Evolutionary conservation across 345 rosid species (phyloP).

Genomic region (Bruguiera sexangula): DNA sequence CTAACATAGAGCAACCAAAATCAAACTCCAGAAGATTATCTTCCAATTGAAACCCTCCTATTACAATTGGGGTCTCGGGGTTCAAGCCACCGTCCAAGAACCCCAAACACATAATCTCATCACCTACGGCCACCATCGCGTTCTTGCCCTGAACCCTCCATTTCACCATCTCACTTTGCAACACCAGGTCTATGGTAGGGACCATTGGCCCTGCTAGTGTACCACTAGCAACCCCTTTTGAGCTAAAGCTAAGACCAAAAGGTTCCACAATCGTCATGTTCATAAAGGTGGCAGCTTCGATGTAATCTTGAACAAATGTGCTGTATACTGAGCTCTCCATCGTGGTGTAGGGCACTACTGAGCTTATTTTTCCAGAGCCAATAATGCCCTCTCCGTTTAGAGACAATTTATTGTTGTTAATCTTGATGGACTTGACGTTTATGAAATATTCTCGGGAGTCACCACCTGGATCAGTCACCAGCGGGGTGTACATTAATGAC

Average conservation of each 20-base stretch:
- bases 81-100: conserved; percentile 60
- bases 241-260: conserved; percentile 49
- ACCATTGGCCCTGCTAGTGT: conserved; percentile 13
- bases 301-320: conserved; percentile 39
- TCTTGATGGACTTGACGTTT: conserved; percentile 49
- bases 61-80: conserved; percentile 35
- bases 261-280: conserved; percentile 41
- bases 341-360: conserved; percentile 60
- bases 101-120: conserved; percentile 61
- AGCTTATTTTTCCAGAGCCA: conserved; percentile 44
- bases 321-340: conserved; percentile 56
- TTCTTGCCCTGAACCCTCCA: conserved; percentile 64
- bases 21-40: conserved; percentile 64
- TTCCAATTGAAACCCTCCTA: conserved; percentile 79
- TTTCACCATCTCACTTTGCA: conserved; percentile 91
- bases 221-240: not conserved
- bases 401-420: conserved; percentile 41
- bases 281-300: conserved; percentile 37
- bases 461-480: conserved; percentile 22
- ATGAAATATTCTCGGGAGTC: conserved; percentile 41
- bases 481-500: conserved; percentile 57
- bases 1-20: conserved; percentile 56
- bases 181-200: conserved; percentile 59
- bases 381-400: conserved; percentile 6
- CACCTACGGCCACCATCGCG: conserved; percentile 51